Evolutionary conservation across 192 early-diverging fungal genomes (phyloP), one percentile per base, ranked within the genome.

Genomic region (Rhizophagus prolifer): DNA sequence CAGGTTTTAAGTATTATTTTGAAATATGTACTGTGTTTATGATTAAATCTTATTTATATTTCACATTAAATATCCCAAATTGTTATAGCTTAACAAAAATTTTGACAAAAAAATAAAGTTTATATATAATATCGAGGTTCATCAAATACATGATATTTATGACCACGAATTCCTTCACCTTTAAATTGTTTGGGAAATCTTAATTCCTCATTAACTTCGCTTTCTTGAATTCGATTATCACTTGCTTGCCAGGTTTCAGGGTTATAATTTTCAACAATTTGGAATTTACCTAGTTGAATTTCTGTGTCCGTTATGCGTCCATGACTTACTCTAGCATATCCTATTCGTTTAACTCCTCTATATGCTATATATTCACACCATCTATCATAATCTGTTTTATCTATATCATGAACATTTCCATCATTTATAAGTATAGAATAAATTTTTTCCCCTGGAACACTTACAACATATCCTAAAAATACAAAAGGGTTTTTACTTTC

Each of bases 331-430:
- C 93, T 90, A 9, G 93, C 93, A 75, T 93, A 94, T 14, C 86
- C 92, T 14, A 86, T 81, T 72, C 92, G 86, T 81, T 90, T 87
- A 63, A 94, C 76, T 10, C 92, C 92, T 78, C 93, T 90, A 84
- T 88, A 94, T 50, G 88, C 92, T 26, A 94, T 85, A 83, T 94
- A 94, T 82, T 94, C 84, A 83, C 93, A 94, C 93, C 93, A 94
- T 67, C 93, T 89, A 83, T 92, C 92, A 73, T 82, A 85, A 76
- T 94, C 93, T 0, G 90, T 86, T 9, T 87, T 84, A 79, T 94
- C 93, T 66, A 94, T 88, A 81, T 94, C 93, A 79, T 92, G 86
- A 16, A 94, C 86, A 78, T 86, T 81, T 47, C 91, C 92, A 60
- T 85, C 87, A 44, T 88, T 70, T 79, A 90, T 90, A 60, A 94